These are phyloP conservation scores for Fragaria nilgerrensis DNA, from an alignment of 306 rosid genomes.

Conservation along the genomic window DNA sequence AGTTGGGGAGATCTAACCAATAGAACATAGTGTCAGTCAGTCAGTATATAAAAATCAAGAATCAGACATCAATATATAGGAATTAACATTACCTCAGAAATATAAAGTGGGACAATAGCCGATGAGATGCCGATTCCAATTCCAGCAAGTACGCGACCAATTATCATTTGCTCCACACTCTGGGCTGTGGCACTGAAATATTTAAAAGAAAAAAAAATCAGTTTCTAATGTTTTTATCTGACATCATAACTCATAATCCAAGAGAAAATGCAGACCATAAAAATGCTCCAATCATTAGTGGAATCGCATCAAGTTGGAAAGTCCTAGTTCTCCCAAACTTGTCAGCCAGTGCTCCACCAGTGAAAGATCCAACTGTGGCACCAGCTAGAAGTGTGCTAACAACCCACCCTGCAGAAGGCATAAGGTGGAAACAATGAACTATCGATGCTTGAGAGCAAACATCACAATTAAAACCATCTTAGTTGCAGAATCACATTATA, in stretches of 20 bases:
- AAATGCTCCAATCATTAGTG: conserved; percentile 74
- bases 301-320: conserved; percentile 87
- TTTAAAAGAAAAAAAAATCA: not conserved
- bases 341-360: conserved; percentile 92
- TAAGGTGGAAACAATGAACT: conserved; percentile 15
- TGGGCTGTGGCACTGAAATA: conserved; percentile 82
- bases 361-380: conserved; percentile 85
- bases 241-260: conserved; percentile 12
- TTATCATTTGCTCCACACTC: conserved; percentile 86
- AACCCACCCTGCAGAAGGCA: conserved; percentile 72
- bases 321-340: conserved; percentile 86
- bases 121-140: conserved; percentile 92
- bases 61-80: not conserved
- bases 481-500: not conserved
- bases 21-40: conserved; percentile 12
- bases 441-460: conserved; percentile 18
- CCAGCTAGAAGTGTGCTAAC: conserved; percentile 88
- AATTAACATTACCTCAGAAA: conserved; percentile 73
- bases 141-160: conserved; percentile 90
- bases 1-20: conserved; percentile 85
- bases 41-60: not conserved
- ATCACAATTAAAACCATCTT: not conserved
- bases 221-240: conserved; percentile 1
- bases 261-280: conserved; percentile 55
- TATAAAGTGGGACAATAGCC: conserved; percentile 91